These are phyloP conservation scores for Corchorus olitorius DNA, from an alignment of 345 rosid species.

Conservation along the genomic window DNA sequence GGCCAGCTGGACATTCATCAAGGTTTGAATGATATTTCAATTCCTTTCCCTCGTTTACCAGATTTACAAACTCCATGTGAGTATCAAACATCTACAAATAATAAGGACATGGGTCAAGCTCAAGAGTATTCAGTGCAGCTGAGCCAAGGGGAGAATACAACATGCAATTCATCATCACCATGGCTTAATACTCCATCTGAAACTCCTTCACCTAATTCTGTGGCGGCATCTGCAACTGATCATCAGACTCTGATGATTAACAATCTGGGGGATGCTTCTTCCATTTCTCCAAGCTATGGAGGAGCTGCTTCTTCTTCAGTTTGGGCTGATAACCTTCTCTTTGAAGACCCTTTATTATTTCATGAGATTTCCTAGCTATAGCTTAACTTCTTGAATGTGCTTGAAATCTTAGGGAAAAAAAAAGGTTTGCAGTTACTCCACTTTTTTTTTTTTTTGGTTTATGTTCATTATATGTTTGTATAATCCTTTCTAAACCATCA, in stretches of 20 bases:
- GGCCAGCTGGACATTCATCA: slow-evolving; percentile 29
- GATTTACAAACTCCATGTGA: slow-evolving; percentile 41
- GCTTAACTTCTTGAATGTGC: slow-evolving; percentile 7
- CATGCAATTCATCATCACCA: slow-evolving; percentile 42
- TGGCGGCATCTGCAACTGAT: slow-evolving; percentile 18
- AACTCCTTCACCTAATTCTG: slow-evolving; percentile 44
- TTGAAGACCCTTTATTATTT: slow-evolving; percentile 57
- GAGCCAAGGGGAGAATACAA: slow-evolving; percentile 30
- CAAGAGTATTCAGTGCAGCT: slow-evolving; percentile 30
- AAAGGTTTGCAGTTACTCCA: slow-evolving; percentile 28
- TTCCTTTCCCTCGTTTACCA: slow-evolving; percentile 53
- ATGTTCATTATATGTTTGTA: slow-evolving; percentile 18
- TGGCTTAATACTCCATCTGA: slow-evolving; percentile 38
- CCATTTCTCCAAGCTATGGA: slow-evolving; percentile 32
- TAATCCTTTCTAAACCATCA: slow-evolving; percentile 12
- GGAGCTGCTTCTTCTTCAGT: slow-evolving; percentile 35
- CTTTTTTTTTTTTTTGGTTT: slow-evolving; percentile 15
- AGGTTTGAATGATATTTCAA: slow-evolving; percentile 25
- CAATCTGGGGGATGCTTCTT: slow-evolving; percentile 27
- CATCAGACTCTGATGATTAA: slow-evolving; percentile 6
- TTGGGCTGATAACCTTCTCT: slow-evolving; percentile 46
- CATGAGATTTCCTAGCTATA: slow-evolving; percentile 40
- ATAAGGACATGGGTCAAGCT: slow-evolving; percentile 20
- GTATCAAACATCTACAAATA: slow-evolving; percentile 29
- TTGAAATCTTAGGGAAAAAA: not conserved